Conservation (phyloP, 1,284 basidiomycete genomes). For the Peniophora sp. region DNA sequence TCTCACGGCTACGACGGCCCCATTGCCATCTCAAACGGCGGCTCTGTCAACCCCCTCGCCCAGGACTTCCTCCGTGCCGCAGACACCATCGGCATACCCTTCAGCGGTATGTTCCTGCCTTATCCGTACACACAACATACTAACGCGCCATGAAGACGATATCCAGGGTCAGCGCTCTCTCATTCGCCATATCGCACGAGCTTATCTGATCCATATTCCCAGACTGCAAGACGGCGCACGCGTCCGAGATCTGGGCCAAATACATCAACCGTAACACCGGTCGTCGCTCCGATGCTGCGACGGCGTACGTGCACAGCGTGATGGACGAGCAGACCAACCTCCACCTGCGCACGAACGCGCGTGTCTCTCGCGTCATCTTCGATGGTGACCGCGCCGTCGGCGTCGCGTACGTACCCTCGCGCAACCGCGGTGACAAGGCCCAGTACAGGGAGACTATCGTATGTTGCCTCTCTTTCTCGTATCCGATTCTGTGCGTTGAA, state of each 20-base stretch:
- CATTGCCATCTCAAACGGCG: constrained; percentile 64
- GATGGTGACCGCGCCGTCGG: constrained; percentile 66
- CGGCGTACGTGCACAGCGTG: constrained; percentile 64
- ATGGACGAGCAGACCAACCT: constrained; percentile 62
- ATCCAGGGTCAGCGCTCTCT: constrained; percentile 37
- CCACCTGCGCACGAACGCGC: constrained; percentile 53
- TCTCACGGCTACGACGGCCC: constrained; percentile 65
- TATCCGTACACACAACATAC: background rate
- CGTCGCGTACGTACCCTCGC: constrained; percentile 58
- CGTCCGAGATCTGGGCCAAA: constrained; percentile 68
- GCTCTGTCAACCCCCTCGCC: constrained; percentile 50
- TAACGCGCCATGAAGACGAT: constrained; percentile 38
- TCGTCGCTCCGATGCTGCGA: constrained; percentile 59
- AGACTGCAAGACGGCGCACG: constrained; percentile 57
- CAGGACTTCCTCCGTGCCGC: constrained; percentile 64
- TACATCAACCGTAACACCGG: constrained; percentile 71
- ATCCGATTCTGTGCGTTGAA: background rate
- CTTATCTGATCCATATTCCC: background rate
- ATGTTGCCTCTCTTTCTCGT: constrained; percentile 6
- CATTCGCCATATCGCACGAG: background rate
- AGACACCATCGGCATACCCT: constrained; percentile 56
- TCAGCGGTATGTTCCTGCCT: constrained; percentile 40
- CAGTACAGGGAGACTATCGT: constrained; percentile 53
- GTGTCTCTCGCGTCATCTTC: constrained; percentile 63
- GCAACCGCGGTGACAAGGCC: constrained; percentile 48